phyloP scores from a whole-genome alignment of 441 rosid species.

The Populus hybrid region DNA sequence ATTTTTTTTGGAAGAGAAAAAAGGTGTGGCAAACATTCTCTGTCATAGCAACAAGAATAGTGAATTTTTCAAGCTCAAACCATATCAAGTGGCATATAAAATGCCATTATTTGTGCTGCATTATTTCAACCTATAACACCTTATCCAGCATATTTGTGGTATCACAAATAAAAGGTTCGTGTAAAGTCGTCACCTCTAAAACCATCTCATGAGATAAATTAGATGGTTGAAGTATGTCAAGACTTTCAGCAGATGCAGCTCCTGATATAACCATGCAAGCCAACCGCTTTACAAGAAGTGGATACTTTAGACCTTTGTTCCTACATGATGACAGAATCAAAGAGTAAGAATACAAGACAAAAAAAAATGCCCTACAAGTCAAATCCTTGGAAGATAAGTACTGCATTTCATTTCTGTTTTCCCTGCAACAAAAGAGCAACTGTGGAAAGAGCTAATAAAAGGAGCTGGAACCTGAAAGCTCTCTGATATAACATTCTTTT shows the following conservation, averaged over 20 bases:
- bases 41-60: neutral
- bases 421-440: neutral
- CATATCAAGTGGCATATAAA: neutral
- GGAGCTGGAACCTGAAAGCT: neutral
- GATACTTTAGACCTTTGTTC: constrained; percentile 67
- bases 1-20: too few species aligned
- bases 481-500: neutral
- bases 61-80: neutral
- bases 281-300: constrained; percentile 73
- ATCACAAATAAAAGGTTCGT: neutral
- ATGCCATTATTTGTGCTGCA: neutral
- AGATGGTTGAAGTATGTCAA: constrained; percentile 76
- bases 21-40: neutral
- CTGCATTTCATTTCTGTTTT: neutral
- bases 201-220: constrained; percentile 47
- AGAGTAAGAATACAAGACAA: neutral
- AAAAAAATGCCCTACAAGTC: neutral
- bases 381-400: neutral
- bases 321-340: constrained; percentile 29
- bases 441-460: neutral
- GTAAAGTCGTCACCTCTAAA: constrained; percentile 38
- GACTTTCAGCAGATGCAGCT: constrained; percentile 41
- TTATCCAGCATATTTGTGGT: neutral
- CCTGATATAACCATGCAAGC: constrained; percentile 71
- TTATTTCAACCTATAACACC: neutral